These are phyloP conservation scores for Pythium myriotylum DNA, from an alignment of 352 stramenopile genomes.

Conservation along the genomic window DNA sequence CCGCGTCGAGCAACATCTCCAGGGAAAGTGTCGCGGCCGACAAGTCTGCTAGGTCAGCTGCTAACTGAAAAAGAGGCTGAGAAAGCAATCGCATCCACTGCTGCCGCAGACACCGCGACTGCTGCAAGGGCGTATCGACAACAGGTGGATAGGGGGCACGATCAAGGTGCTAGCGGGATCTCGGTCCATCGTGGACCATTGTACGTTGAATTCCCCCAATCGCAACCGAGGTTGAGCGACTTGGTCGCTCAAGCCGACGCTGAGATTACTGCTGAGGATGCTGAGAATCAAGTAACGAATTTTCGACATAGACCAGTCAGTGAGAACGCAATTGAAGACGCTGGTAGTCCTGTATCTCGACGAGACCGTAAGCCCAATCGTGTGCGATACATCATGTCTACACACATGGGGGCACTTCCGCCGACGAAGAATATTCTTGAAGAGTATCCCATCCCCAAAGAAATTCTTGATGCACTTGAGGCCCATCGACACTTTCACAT, in stretches of 20 bases:
- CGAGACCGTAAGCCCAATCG: slow-evolving; percentile 42
- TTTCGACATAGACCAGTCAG: slow-evolving; percentile 61
- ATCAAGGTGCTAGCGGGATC: neutral
- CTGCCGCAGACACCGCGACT: neutral
- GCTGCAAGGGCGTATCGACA: neutral
- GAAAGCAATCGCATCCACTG: neutral
- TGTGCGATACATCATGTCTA: slow-evolving; percentile 78
- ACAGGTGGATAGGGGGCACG: neutral
- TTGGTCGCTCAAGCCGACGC: slow-evolving; percentile 37
- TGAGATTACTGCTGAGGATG: slow-evolving; percentile 3
- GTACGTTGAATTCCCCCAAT: slow-evolving; percentile 27
- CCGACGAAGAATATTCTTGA: slow-evolving; percentile 71
- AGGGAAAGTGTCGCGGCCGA: slow-evolving; percentile 2
- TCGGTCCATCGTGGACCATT: neutral
- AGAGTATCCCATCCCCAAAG: slow-evolving; percentile 72
- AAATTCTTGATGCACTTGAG: slow-evolving; percentile 65
- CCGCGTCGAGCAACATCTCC: slow-evolving; percentile 7
- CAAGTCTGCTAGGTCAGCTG: slow-evolving; percentile 24
- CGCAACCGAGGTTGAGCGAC: slow-evolving; percentile 31
- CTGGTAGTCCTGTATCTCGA: slow-evolving; percentile 31
- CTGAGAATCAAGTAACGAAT: slow-evolving; percentile 45
- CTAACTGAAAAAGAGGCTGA: slow-evolving; percentile 31
- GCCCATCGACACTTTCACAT: slow-evolving; percentile 66
- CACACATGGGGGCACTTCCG: slow-evolving; percentile 46
- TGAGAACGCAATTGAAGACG: slow-evolving; percentile 39